Percentiles rank a stretch among this genome's conserved stretches.
phyloP scores from a whole-genome alignment of 192 early-diverging fungal genomes.

The Neocallimastix lanati region DNA sequence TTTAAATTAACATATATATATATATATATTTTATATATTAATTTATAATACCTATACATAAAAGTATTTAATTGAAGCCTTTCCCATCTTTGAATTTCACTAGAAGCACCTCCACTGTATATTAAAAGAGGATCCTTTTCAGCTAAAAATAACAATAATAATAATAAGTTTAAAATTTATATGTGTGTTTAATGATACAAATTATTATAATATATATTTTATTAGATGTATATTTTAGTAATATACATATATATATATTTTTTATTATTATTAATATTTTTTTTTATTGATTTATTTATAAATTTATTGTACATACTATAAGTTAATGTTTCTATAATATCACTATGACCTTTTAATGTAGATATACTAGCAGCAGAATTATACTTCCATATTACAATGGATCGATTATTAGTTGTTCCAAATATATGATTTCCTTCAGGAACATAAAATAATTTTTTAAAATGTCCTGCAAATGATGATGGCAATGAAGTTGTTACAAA shows the following conservation, averaged over 20 bases:
- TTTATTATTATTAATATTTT: too few relatives aligned
- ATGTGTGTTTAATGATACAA: too few relatives aligned
- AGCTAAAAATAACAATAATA: constrained; percentile 12
- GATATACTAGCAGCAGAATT: constrained; percentile 27
- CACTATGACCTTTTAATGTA: constrained; percentile 24
- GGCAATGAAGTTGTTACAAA: constrained; percentile 21
- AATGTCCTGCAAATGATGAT: constrained; percentile 14
- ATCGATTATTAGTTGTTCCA: constrained; percentile 18
- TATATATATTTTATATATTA: not conserved
- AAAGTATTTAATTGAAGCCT: constrained; percentile 38
- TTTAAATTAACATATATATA: not conserved
- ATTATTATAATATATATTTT: too few relatives aligned
- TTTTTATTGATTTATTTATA: too few relatives aligned
- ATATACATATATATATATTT: not conserved
- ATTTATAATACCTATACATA: constrained; percentile 28
- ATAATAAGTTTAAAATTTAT: too few relatives aligned
- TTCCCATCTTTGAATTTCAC: constrained; percentile 36
- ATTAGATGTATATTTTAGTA: too few relatives aligned
- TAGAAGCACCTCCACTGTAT: constrained; percentile 34
- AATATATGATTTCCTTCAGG: constrained; percentile 28
- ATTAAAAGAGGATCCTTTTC: constrained; percentile 36
- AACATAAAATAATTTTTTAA: constrained; percentile 25
- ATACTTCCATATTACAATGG: constrained; percentile 30
- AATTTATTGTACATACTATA: constrained; percentile 13
- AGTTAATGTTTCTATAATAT: constrained; percentile 32